Base-by-base conservation (phyloP, 441 rosid species). In the Pelargonium australe region DNA sequence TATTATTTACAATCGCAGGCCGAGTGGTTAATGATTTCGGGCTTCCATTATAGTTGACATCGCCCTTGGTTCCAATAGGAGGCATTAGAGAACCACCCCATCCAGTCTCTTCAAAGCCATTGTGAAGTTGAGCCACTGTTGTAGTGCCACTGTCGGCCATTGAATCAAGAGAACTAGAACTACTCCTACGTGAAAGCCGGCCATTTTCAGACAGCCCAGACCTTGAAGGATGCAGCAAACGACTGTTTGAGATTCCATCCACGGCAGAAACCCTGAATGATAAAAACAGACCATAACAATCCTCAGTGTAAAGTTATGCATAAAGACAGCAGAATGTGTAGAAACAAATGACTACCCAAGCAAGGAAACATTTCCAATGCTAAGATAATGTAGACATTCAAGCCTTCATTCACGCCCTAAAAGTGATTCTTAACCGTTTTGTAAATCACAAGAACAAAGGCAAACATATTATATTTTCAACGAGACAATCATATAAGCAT, bases 1-100 rank as follows among this genome's bases (percentile, higher is more conserved):
- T 85, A 73, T 78, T 84, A 83, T 86, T 85, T 86, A 86, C 91
- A 86, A 55, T 77, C 78, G 77, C 84, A 69, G 75, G 77, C 80
- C 37, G 72, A 23, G 72, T 75, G 66, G 68, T 60, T 2, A 31
- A 31, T 43, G 72, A 55, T 73, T 66, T 66, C 41, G 72, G 76
- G 77, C 73, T 70, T 70, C 60, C 72, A 31, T 57, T 76, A 49
- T 70, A 77, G 84, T 86, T 76, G 83, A 86, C 88, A 79, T 6
- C 70, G 72, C 80, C 87, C 77, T 53, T 75, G 37, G 71, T 70
- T 72, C 70, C 85, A 61, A 63, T 60, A 31, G 37, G 4, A 17
- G 73, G 76, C 80, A 74, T 72, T 72, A 64, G 71, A 69, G 68
- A 61, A 68, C 83, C 76, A 74, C 80, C 68, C 65, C 66, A 73